Evolutionary conservation across 108 stramenopile species (phyloP), one percentile per base, ranked within the genome.

Genomic region (Cylindrotheca closterium): DNA sequence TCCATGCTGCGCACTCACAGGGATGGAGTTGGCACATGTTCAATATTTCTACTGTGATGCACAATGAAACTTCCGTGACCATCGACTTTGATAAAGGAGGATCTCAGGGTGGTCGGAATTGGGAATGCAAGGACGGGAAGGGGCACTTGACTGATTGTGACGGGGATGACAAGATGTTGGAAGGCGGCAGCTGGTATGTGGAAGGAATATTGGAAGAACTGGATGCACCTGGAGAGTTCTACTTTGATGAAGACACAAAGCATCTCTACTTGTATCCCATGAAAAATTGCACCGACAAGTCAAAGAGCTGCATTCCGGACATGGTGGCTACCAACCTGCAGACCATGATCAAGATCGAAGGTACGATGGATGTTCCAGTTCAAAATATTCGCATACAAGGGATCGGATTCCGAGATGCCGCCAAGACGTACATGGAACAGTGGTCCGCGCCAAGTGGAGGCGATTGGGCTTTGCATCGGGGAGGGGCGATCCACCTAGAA

Each of bases 1-100:
- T 85, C 23, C 75, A 77, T 70, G 75, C 71, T 2, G 65, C 66
- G 68, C 84, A 81, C 42, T 73, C 80, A 4, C 84, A 85, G 48
- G 37, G 63, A 10, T 85, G 84, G 84, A 67, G 72, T 3, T 67
- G 62, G 71, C 78, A 85, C 67, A 79, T 81, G 78, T 85, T 75
- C 52, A 59, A 80, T 7, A 70, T 85, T 28, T 29, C 63, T 4
- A 30, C 33, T 33, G 70, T 75, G 27, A 58, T 32, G 12, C 30
- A 31, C 1, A 22, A 51, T 33, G 66, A 45, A 12, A 49, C 33
- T 30, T 34, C 78, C 30, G 18, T 23, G 8, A 59, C 68, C 31
- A 71, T 42, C 7, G 29, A 33, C 19, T 58, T 60, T 26, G 79
- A 19, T 34, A 26, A 32, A 4, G 70, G 83, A 5, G 80, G 80